These are phyloP conservation scores for Cubamyces lactineus DNA, from an alignment of 768 basidiomycete species.

Conservation along the genomic window DNA sequence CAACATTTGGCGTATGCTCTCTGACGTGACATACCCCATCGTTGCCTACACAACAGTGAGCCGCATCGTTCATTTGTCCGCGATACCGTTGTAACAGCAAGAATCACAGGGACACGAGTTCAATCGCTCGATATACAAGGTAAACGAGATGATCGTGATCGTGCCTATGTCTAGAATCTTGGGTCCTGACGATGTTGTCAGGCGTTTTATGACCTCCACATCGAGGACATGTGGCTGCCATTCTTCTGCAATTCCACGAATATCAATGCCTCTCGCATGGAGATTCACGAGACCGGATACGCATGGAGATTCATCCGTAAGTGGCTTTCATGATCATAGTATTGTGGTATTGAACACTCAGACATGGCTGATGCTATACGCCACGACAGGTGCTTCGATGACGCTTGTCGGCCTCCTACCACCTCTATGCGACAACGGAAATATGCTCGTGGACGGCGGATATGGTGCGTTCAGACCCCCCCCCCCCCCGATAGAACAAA, in stretches of 20 bases:
- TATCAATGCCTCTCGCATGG: constrained; percentile 94
- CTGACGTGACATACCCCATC: constrained; percentile 90
- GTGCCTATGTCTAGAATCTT: background rate
- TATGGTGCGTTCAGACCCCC: constrained; percentile 58
- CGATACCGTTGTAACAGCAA: constrained; percentile 1
- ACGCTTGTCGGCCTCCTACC: constrained; percentile 93
- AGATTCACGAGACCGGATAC: constrained; percentile 97
- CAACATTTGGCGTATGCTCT: constrained; percentile 92
- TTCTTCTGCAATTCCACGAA: constrained; percentile 99
- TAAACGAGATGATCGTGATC: constrained; percentile 27
- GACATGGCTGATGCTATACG: too few species aligned
- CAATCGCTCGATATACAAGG: constrained; percentile 94
- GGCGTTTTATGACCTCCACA: constrained; percentile 93
- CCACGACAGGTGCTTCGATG: constrained; percentile 85
- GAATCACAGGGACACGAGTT: constrained; percentile 89
- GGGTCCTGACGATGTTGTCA: constrained; percentile 34
- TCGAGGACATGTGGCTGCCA: constrained; percentile 98
- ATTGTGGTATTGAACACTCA: too few species aligned
- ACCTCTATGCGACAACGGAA: constrained; percentile 92
- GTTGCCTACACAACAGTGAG: constrained; percentile 88
- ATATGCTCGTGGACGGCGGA: constrained; percentile 88
- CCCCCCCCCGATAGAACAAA: too few species aligned
- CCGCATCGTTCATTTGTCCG: constrained; percentile 9
- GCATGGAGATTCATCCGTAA: constrained; percentile 93
- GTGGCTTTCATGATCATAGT: constrained; percentile 1